A percentile compares a stretch with the other conserved stretches of the same genome.
These are phyloP conservation scores for Colletotrichum chlorophyti DNA, from an alignment of 2,329 filamentous ascomycete genomes.

Conservation along the genomic window DNA sequence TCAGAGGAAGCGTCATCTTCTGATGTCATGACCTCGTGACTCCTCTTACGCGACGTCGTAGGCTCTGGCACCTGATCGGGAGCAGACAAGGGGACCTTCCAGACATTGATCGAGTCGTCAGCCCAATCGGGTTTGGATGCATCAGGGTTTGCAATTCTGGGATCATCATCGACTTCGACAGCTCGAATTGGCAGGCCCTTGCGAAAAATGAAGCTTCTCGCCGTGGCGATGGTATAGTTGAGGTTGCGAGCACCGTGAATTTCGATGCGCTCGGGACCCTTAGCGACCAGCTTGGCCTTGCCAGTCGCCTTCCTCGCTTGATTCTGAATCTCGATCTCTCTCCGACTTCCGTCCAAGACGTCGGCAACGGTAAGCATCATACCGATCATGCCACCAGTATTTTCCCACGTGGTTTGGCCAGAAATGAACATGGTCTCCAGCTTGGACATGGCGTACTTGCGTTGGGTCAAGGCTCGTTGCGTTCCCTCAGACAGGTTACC, in stretches of 20 bases:
- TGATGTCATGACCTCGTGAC: slow-evolving; percentile 31
- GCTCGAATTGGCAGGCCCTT: slow-evolving; percentile 78
- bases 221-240: slow-evolving; percentile 80
- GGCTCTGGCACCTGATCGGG: slow-evolving; percentile 34
- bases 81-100: slow-evolving; percentile 72
- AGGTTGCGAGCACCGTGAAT: slow-evolving; percentile 85
- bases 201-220: slow-evolving; percentile 84
- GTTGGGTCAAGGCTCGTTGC: slow-evolving; percentile 77
- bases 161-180: slow-evolving; percentile 67
- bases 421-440: slow-evolving; percentile 83
- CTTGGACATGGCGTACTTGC: slow-evolving; percentile 68
- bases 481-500: slow-evolving; percentile 84
- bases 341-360: slow-evolving; percentile 55
- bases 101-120: slow-evolving; percentile 81
- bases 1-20: not conserved
- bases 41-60: slow-evolving; percentile 41
- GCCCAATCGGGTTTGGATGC: slow-evolving; percentile 70
- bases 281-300: slow-evolving; percentile 33
- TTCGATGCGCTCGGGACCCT: slow-evolving; percentile 30
- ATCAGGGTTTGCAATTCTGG: slow-evolving; percentile 44
- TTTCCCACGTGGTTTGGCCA: slow-evolving; percentile 77
- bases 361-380: slow-evolving; percentile 86
- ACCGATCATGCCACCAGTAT: slow-evolving; percentile 82
- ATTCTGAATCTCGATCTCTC: slow-evolving; percentile 47
- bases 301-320: slow-evolving; percentile 48